Evolutionary conservation across 2,329 filamentous ascomycete species (phyloP), one percentile per base, ranked within the genome.

Genomic region (Metarhizium brunneum): DNA sequence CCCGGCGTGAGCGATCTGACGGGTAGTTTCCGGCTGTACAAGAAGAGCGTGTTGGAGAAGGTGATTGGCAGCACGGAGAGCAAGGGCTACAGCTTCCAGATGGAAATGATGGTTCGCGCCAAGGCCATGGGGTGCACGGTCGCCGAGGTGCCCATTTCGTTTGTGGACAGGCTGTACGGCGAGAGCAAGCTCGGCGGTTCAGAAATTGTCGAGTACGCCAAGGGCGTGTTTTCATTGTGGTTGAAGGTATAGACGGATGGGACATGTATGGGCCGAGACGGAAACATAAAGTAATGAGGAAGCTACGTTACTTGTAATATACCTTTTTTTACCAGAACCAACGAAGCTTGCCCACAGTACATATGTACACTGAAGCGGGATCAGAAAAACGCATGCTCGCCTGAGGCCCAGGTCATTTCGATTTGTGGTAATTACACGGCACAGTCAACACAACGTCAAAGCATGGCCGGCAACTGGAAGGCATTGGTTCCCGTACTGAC

Each of bases 41-140:
- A 95, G 85, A 91, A 87, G 76, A 76, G 79, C 58, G 90, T 96
- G 59, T 73, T 99, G 67, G 83, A 95, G 71, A 92, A 90, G 78
- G 90, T 95, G 57, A 96, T 99, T 65, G 78, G 81, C 67, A 90
- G 82, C 73, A 96, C 91, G 8, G 87, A 96, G 79, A 94, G 90
- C 70, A 96, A 97, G 76, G 94, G 94, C 2, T 99, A 97, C 72
- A 92, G 88, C 45, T 99, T 99, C 80, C 94, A 99, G 83, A 99
- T 99, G 94, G 92, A 96, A 80, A 88, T 99, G 85, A 97, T 96
- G 86, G 92, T 97, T 8, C 82, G 92, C 59, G 94, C 94, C 38
- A 96, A 96, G 83, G 89, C 88, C 16, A 92, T 96, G 89, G 92
- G 94, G 1, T 95, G 84, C 76, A 88, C 86, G 42, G 92, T 99